phyloP scores from a whole-genome alignment of 1,284 basidiomycete species.

The Gastroboletus turbinatus region DNA sequence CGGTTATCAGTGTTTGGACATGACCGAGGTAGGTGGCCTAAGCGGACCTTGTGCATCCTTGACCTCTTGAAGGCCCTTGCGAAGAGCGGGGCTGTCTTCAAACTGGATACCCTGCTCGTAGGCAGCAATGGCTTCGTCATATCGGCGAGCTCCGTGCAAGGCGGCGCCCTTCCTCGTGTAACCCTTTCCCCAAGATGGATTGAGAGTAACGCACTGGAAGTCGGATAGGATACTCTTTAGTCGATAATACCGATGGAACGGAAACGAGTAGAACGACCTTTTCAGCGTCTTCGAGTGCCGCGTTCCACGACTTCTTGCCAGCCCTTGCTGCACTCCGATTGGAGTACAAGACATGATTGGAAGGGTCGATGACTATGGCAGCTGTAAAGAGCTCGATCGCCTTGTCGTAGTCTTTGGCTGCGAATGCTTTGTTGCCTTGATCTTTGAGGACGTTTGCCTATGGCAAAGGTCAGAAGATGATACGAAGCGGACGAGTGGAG shows the following conservation, averaged over 20 bases:
- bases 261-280: conserved; percentile 54
- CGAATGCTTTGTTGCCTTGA: conserved; percentile 94
- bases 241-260: conserved; percentile 3
- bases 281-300: conserved; percentile 88
- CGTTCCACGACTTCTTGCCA: conserved; percentile 77
- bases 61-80: conserved; percentile 88
- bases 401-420: conserved; percentile 88
- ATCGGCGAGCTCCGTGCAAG: conserved; percentile 81
- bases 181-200: conserved; percentile 88
- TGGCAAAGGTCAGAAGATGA: not conserved
- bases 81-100: conserved; percentile 79
- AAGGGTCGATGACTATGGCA: conserved; percentile 82
- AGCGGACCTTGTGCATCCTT: conserved; percentile 70
- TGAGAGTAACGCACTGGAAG: conserved; percentile 70
- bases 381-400: conserved; percentile 88
- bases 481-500: not conserved
- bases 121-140: conserved; percentile 80
- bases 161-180: conserved; percentile 93
- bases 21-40: not conserved
- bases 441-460: conserved; percentile 77
- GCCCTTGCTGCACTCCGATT: conserved; percentile 91
- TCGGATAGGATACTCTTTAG: conserved; percentile 3
- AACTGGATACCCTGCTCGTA: conserved; percentile 82
- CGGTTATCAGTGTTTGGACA: conserved; percentile 3
- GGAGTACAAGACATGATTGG: conserved; percentile 89